These are phyloP conservation scores for Penicillium sp. DNA, from an alignment of 2,329 filamentous ascomycete genomes.

Conservation along the genomic window DNA sequence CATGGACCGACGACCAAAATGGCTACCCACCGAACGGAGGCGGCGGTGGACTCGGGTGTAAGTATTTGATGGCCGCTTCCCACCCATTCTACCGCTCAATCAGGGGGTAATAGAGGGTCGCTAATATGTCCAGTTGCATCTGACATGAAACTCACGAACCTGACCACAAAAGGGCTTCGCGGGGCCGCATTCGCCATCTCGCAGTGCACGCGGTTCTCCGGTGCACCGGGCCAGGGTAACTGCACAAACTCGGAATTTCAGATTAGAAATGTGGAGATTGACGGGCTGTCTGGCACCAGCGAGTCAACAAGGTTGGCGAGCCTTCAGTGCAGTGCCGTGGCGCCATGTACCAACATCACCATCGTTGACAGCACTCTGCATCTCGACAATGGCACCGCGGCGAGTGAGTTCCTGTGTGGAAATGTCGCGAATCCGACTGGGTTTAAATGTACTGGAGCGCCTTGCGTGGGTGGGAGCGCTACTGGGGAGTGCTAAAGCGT, in stretches of 20 bases:
- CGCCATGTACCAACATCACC: conserved; percentile 22
- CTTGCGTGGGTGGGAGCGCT: conserved; percentile 8
- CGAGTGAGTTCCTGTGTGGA: conserved; percentile 21
- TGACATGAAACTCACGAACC: conserved; percentile 33
- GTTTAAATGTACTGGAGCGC: conserved; percentile 5
- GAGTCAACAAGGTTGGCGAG: conserved; percentile 17
- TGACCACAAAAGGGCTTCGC: conserved; percentile 23
- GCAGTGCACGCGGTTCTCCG: conserved; percentile 36
- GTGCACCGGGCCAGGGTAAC: conserved; percentile 27
- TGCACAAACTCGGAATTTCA: conserved; percentile 38
- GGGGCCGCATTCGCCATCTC: conserved; percentile 30
- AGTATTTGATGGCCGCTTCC: conserved; percentile 15
- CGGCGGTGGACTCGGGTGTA: conserved; percentile 49
- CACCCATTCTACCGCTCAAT: no score
- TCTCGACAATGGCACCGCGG: conserved; percentile 15
- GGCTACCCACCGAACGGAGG: conserved; percentile 52
- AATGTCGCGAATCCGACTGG: conserved; percentile 14
- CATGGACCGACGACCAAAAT: conserved; percentile 47
- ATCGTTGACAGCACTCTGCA: conserved; percentile 16
- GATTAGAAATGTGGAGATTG: conserved; percentile 27
- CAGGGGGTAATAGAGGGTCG: no score
- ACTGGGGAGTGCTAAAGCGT: conserved; percentile 15
- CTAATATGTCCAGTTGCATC: conserved; percentile 17
- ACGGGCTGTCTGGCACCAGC: conserved; percentile 15
- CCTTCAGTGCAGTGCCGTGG: conserved; percentile 27